Evolutionary conservation across 306 rosid species (phyloP), one percentile per base, ranked within the genome.

Genomic region (Castanopsis chinensis): DNA sequence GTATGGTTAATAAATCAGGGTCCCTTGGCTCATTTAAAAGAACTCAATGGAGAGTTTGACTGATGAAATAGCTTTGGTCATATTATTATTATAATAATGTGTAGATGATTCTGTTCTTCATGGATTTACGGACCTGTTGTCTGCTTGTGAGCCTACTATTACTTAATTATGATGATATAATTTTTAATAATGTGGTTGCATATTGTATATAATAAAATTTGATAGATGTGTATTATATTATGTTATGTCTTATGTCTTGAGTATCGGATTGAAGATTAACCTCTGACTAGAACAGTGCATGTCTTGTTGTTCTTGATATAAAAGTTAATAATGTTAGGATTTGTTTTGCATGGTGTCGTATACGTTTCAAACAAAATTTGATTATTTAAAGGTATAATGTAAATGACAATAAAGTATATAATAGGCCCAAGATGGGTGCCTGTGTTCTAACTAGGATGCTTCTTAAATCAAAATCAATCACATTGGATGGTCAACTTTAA

Each of bases 51-150:
- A 63, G 69, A 63, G n/a, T 27, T 14, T 12, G 27, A 5, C 69
- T 61, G 69, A 27, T 27, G 35, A 27, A 11, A 32, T 69, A 78
- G 69, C 76, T 43, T 61, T 59, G 55, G 27, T 69, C 59, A 33
- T 6, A 19, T 33, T 37, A 45, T 25, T 71, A 33, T 61, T 68
- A 43, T n/a, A 5, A 5, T 37, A 4, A 35, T n/a, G 54, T 52
- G 73, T 77, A 51, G 80, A 73, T 77, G 63, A 76, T 30, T 78
- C 70, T 76, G 82, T 49, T 45, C 78, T 72, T 76, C 71, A 21
- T 73, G 56, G 82, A 73, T 73, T 79, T 55, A 73, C 82, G 85
- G 87, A 79, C 73, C 71, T 81, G 53, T 83, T 77, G 76, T 76
- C 78, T 69, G 55, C 56, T 80, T 84, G 73, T 51, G 72, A 53